These are phyloP conservation scores for Fusarium annulatum DNA, from an alignment of 2,329 filamentous ascomycete species.

Conservation along the genomic window DNA sequence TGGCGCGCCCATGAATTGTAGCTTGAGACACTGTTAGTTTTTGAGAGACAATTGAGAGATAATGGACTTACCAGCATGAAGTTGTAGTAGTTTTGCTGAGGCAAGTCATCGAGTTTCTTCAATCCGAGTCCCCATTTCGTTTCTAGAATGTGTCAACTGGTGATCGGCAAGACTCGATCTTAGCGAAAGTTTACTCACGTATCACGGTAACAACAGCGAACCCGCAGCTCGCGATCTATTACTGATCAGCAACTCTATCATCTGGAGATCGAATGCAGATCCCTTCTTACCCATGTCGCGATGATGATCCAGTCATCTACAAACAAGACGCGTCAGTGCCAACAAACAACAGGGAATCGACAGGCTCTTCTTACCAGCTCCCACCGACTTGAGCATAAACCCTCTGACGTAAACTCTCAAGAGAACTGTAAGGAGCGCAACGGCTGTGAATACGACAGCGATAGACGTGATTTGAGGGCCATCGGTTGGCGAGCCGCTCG, in stretches of 20 bases:
- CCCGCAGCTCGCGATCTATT: conserved; percentile 48
- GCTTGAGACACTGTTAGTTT: background rate
- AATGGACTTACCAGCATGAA: conserved; percentile 38
- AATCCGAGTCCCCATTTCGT: conserved; percentile 58
- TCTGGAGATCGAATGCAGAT: background rate
- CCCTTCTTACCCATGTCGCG: conserved; percentile 25
- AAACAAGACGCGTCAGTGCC: background rate
- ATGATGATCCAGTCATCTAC: conserved; percentile 38
- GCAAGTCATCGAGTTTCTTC: conserved; percentile 50
- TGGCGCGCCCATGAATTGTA: conserved; percentile 56
- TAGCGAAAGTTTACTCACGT: conserved; percentile 44
- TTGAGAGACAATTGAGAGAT: fast-evolving
- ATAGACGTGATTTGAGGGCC: conserved; percentile 25
- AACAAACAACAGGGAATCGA: background rate
- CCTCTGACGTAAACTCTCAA: conserved; percentile 25
- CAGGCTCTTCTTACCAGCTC: conserved; percentile 9
- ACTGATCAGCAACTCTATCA: background rate
- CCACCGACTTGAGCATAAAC: conserved; percentile 28
- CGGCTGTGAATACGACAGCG: conserved; percentile 11
- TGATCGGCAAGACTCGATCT: background rate
- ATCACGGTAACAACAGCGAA: conserved; percentile 51
- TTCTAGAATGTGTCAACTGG: conserved; percentile 44
- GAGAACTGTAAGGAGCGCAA: conserved; percentile 9
- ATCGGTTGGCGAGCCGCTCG: conserved; percentile 13
- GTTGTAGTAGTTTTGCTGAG: conserved; percentile 50